phyloP scores from a whole-genome alignment of 2,329 filamentous ascomycete species.

The Pyrenochaeta sp. region DNA sequence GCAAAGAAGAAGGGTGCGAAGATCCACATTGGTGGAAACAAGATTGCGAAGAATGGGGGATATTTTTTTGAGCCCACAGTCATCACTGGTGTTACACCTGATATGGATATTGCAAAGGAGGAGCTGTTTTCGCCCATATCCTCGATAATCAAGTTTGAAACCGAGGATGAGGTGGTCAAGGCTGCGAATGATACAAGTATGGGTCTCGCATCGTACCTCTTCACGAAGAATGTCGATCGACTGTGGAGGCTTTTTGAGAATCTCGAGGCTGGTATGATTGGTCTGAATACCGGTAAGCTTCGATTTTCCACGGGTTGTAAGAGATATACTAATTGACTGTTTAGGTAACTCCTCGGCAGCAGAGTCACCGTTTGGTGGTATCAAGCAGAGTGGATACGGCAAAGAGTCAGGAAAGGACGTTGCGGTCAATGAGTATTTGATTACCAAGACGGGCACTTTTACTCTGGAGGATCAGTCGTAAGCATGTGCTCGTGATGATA shows the following conservation, averaged over 20 bases:
- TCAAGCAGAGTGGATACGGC: slow-evolving; percentile 73
- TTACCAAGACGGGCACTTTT: slow-evolving; percentile 72
- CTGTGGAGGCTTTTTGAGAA: slow-evolving; percentile 73
- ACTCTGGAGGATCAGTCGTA: slow-evolving; percentile 58
- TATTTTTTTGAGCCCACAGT: slow-evolving; percentile 78
- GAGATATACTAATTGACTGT: slow-evolving; percentile 7
- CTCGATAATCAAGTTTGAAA: slow-evolving; percentile 71
- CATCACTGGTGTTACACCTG: slow-evolving; percentile 65
- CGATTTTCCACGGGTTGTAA: too few species aligned
- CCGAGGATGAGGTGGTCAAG: slow-evolving; percentile 69
- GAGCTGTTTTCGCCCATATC: slow-evolving; percentile 73
- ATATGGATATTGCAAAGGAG: slow-evolving; percentile 66
- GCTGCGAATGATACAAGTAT: slow-evolving; percentile 69
- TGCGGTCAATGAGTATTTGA: slow-evolving; percentile 68
- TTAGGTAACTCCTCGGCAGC: slow-evolving; percentile 70
- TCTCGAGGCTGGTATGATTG: slow-evolving; percentile 75
- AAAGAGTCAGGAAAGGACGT: slow-evolving; percentile 74
- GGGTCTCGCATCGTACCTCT: slow-evolving; percentile 73
- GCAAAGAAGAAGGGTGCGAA: slow-evolving; percentile 70
- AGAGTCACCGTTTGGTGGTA: slow-evolving; percentile 72
- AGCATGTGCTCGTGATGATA: background rate
- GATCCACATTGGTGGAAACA: slow-evolving; percentile 68
- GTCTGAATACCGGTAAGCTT: slow-evolving; percentile 65
- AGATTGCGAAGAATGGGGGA: slow-evolving; percentile 58
- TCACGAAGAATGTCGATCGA: slow-evolving; percentile 73